Evolutionary conservation across 202 grass and related monocot genomes (phyloP), one percentile per base, ranked within the genome.

Genomic region (Carex arenaria): DNA sequence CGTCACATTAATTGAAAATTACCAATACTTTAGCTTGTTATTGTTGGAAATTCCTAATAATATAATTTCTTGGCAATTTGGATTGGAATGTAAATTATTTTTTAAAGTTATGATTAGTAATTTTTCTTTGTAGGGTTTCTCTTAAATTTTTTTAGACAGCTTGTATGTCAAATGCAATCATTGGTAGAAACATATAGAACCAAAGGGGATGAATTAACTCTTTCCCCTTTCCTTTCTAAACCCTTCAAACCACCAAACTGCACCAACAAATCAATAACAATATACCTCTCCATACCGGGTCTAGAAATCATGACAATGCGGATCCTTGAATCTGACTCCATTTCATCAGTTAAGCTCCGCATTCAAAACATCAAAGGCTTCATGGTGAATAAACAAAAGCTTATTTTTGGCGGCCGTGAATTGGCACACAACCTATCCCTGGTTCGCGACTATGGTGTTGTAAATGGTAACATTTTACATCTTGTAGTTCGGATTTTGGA

Each of bases 281-380:
- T 92, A 84, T 95, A 86, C 80, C 84, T 95, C 7, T 73, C 82
- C 2, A 80, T 83, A 28, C 90, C 88, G 17, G 86, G 86, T 3
- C 69, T 89, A 19, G 64, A 83, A 5, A 64, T 88, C 72, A 87
- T 90, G 67, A 88, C 89, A 28, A 91, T 90, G 90, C 83, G 82
- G 18, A 87, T 94, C 14, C 53, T 92, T 57, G 85, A 85, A 30
- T 80, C 85, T 3, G 87, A 94, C 78, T 88, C 84, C 4, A 88
- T 94, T 32, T 81, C 89, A 13, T 89, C 88, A 1, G 83, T 95
- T n/a, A 95, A 95, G 87, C 93, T 95, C 69, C 84, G 88, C 28
- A 85, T 92, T 61, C 88, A 95, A 82, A 87, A 38, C 1, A 86
- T 62, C 61, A 89, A 75, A 56, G 92, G 87, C 28, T 85, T 92